A percentile compares a stretch with the other conserved stretches of the same genome.
Conservation (phyloP, 352 stramenopile genomes). For the Pythium aquatile region DNA sequence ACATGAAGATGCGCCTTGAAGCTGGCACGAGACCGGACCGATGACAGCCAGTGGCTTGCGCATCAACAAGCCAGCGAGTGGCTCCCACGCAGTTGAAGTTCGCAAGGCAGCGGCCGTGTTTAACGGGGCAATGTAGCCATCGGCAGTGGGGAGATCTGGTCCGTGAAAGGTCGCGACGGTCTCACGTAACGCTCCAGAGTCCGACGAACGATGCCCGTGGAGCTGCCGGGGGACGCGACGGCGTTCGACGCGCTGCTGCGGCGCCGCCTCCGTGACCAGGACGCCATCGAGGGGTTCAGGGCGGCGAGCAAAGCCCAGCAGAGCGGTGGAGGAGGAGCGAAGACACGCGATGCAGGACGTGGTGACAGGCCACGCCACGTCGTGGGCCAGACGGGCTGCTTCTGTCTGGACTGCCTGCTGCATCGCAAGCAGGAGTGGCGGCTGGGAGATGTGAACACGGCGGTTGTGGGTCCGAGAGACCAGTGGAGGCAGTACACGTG, state of each 20-base stretch:
- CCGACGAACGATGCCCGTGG: constrained; percentile 28
- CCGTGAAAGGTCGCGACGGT: constrained; percentile 3
- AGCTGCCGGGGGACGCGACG: constrained; percentile 43
- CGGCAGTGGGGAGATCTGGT: not conserved
- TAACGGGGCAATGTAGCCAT: too few species aligned
- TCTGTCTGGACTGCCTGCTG: constrained; percentile 70
- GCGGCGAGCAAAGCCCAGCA: not conserved
- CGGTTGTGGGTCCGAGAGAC: constrained; percentile 62
- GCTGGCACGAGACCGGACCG: not conserved
- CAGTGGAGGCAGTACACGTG: constrained; percentile 65
- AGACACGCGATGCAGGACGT: not conserved
- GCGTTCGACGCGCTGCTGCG: constrained; percentile 52
- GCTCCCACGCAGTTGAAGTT: not conserved
- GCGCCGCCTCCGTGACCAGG: constrained; percentile 54
- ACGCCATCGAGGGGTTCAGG: constrained; percentile 43
- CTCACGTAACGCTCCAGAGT: not conserved
- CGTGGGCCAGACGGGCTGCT: constrained; percentile 69
- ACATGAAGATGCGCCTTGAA: constrained; percentile 1
- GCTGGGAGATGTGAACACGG: constrained; percentile 64
- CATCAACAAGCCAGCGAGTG: not conserved
- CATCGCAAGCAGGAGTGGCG: constrained; percentile 76
- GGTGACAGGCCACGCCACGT: constrained; percentile 34
- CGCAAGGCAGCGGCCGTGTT: too few species aligned
- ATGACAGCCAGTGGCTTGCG: not conserved
- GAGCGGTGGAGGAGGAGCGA: not conserved